phyloP scores from a whole-genome alignment of 2,329 filamentous ascomycete species.

The Calonectria leucothoes region DNA sequence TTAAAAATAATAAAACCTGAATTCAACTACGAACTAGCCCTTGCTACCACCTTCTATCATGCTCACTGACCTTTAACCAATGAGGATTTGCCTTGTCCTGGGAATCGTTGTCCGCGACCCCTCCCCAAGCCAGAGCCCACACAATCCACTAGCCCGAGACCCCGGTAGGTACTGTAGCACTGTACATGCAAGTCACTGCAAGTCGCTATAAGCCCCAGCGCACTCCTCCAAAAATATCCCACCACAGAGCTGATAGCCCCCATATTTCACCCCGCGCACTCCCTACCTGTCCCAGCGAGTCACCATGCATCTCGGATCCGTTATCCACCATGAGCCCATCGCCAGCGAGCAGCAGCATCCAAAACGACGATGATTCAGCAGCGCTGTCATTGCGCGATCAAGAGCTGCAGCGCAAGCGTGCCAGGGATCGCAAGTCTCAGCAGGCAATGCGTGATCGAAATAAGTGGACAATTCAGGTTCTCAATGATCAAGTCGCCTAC shows the following conservation, averaged over 20 bases:
- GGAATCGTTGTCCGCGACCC: slow-evolving; percentile 2
- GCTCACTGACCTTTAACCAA: neutral
- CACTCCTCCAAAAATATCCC: neutral
- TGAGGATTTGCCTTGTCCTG: neutral
- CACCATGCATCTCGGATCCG: neutral
- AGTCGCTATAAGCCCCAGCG: neutral
- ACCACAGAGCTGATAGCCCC: neutral
- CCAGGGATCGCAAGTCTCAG: slow-evolving; percentile 46
- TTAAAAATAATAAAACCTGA: neutral
- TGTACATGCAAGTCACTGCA: neutral
- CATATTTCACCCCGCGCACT: slow-evolving; percentile 21
- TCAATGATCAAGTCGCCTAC: slow-evolving; percentile 44
- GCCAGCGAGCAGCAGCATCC: slow-evolving; percentile 1
- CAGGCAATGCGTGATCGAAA: slow-evolving; percentile 49
- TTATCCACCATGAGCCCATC: slow-evolving; percentile 24
- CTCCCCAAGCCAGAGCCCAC: neutral
- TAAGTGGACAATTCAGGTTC: slow-evolving; percentile 44
- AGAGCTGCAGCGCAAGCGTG: slow-evolving; percentile 46
- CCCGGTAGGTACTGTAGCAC: neutral
- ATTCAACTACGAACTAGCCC: neutral
- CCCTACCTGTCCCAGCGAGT: neutral
- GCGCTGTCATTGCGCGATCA: slow-evolving; percentile 9
- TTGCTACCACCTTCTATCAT: too few species aligned
- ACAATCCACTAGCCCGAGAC: neutral
- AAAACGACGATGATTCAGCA: slow-evolving; percentile 26